Conservation (phyloP, 2,329 filamentous ascomycete species). For the Ophiostoma himal-ulmi region DNA sequence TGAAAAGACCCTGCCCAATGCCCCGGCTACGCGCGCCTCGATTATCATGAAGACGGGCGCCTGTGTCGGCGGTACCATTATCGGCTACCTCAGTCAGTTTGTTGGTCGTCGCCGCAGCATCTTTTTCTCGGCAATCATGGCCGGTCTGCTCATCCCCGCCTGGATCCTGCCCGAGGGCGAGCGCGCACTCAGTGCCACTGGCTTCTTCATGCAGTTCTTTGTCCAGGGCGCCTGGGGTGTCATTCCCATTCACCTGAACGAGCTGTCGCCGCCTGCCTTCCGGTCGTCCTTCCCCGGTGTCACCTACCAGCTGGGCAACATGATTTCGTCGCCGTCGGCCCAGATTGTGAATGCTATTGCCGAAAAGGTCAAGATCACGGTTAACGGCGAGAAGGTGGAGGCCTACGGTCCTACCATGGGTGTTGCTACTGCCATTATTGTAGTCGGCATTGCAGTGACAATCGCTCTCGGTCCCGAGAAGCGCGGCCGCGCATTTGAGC, state of each 20-base stretch:
- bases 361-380: background rate
- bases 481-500: background rate
- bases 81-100: conserved; percentile 64
- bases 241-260: conserved; percentile 67
- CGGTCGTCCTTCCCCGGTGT: conserved; percentile 65
- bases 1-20: conserved; percentile 11
- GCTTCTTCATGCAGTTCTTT: conserved; percentile 73
- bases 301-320: conserved; percentile 69
- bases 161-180: conserved; percentile 54
- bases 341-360: conserved; percentile 11
- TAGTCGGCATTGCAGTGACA: background rate
- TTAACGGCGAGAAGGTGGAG: background rate
- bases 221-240: conserved; percentile 62
- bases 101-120: conserved; percentile 65
- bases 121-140: conserved; percentile 58
- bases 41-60: conserved; percentile 16
- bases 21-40: conserved; percentile 9
- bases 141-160: conserved; percentile 81
- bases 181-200: conserved; percentile 62
- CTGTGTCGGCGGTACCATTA: conserved; percentile 51
- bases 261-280: conserved; percentile 64
- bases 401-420: background rate
- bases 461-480: background rate
- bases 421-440: background rate
- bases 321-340: conserved; percentile 60